phyloP scores from a whole-genome alignment of 2,329 filamentous ascomycete genomes.

The Zalaria sp. region DNA sequence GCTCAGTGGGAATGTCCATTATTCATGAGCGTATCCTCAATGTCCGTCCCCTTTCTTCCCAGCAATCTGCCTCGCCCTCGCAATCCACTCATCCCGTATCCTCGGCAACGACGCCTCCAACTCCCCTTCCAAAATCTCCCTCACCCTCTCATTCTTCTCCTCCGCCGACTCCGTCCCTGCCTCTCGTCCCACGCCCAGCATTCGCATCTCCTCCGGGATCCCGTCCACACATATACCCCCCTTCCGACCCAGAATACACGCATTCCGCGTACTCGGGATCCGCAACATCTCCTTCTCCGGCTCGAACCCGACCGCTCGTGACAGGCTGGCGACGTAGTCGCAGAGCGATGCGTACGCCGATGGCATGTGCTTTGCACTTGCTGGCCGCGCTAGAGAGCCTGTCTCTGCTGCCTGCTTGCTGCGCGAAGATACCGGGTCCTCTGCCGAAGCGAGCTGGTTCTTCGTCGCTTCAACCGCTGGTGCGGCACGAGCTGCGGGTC shows the following conservation, averaged over 20 bases:
- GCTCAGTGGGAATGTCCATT: too few species aligned
- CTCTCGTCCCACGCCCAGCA: neutral
- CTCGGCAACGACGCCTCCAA: conserved; percentile 5
- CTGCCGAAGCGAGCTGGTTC: neutral
- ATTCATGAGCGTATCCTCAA: neutral
- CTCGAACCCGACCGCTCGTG: conserved; percentile 56
- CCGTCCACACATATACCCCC: too few species aligned
- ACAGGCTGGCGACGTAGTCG: conserved; percentile 58
- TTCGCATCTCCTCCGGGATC: too few species aligned
- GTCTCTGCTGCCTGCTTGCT: conserved; percentile 17
- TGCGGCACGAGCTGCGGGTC: neutral
- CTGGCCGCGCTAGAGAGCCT: conserved; percentile 17
- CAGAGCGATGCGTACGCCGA: conserved; percentile 78
- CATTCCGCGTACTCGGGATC: conserved; percentile 86
- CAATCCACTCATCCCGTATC: conserved; percentile 7
- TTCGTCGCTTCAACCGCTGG: neutral
- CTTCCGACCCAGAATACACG: conserved; percentile 57
- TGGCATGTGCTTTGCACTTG: conserved; percentile 23
- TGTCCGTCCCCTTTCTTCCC: conserved; percentile 8
- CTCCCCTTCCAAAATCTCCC: conserved; percentile 4
- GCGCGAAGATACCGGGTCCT: neutral
- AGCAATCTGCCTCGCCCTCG: conserved; percentile 6
- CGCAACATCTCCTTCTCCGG: conserved; percentile 75
- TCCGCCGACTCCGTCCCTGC: neutral
- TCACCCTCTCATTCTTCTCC: conserved; percentile 3